Evolutionary conservation across 2,329 filamentous ascomycete species (phyloP), one percentile per base, ranked within the genome.

Genomic region (Colletotrichum sp.): DNA sequence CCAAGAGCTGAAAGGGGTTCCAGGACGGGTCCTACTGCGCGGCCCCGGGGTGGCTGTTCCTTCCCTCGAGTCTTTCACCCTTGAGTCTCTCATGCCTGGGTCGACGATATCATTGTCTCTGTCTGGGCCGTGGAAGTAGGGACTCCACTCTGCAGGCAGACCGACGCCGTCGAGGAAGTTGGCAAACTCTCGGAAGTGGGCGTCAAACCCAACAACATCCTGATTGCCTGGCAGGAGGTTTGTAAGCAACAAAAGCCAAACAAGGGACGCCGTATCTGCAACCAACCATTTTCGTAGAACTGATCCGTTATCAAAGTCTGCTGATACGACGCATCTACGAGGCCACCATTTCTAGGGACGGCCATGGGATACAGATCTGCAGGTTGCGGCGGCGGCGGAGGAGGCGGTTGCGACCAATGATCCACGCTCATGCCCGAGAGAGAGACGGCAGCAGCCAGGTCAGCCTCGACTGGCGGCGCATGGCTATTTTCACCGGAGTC

Each of bases 1-100:
- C 84, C 84, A 86, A 1, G 82, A 83, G 71, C 79, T 84, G 71
- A 86, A 86, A 0, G 84, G 84, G 0, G 84, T 85, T 0, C 84
- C 83, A 4, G 82, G 78, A 5, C 83, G 77, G 30, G 76, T 78
- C 49, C 68, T 72, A 18, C 66, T 77, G 8, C 70, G 72, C 15
- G 62, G 55, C 15, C 26, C 73, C 3, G 78, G 71, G 7, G 74
- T 73, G 9, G 75, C 66, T 4, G 78, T 69, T 21, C 77, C 77
- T 32, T 69, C 74, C 39, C 68, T 57, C 1, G 65, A 68, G 7
- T 59, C 49, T 67, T 64, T 73, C 34, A 79, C 49, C n/a, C 65
- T 32, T 2, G 68, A 70, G 1, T 70, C 57, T 66, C 59, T 75
- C 44, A 79, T 52, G 6, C 71, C 68, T n/a, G 80, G 72, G 44